Conservation (phyloP, 306 rosid genomes). For the Cucumis cinereus region DNA sequence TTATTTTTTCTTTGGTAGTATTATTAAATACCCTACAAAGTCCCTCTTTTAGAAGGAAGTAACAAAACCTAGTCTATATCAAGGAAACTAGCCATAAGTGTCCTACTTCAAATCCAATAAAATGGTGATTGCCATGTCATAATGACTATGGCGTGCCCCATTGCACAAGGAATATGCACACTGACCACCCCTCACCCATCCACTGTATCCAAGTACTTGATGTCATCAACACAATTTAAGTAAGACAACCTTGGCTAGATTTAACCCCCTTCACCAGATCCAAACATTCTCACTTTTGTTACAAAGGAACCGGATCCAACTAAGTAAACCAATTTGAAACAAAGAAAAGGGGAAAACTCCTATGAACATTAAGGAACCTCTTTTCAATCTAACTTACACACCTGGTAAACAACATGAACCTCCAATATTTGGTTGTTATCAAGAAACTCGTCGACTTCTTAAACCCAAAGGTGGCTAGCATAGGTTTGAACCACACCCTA, state of each 20-base stretch:
- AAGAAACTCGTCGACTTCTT: background rate
- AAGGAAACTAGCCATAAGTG: background rate
- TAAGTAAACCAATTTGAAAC: background rate
- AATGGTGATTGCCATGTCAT: background rate
- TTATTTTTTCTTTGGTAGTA: no score
- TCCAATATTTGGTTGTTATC: background rate
- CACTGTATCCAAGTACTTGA: background rate
- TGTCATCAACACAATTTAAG: background rate
- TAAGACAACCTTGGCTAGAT: background rate
- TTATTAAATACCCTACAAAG: background rate
- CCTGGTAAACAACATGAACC: background rate
- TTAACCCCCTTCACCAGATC: background rate
- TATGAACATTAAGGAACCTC: background rate
- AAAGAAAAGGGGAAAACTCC: background rate
- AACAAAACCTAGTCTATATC: background rate
- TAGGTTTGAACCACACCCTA: background rate
- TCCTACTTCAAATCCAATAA: background rate
- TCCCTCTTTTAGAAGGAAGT: background rate
- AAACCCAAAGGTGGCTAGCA: background rate
- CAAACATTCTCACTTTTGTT: background rate
- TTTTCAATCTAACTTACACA: background rate
- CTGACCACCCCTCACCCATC: background rate
- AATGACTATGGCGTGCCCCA: background rate
- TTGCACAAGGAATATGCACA: background rate
- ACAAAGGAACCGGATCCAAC: background rate